Percentiles rank a stretch among this genome's conserved stretches.
phyloP scores from a whole-genome alignment of 495 filamentous ascomycete genomes.

The Penicillium desertorum region DNA sequence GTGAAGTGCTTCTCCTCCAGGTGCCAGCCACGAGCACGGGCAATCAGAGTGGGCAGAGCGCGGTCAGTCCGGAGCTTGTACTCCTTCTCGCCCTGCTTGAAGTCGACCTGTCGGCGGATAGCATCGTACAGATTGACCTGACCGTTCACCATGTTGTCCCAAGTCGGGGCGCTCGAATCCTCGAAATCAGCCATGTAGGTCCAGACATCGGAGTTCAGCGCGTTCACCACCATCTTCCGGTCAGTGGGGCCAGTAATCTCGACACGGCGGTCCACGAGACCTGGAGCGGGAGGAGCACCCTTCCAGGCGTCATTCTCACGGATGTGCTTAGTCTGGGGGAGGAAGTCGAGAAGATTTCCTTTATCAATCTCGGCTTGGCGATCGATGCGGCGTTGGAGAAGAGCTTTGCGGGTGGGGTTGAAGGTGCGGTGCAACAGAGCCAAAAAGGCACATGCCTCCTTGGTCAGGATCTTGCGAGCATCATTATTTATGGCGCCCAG shows the following conservation, averaged over 20 bases:
- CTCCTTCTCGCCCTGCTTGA: constrained; percentile 91
- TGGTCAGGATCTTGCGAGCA: constrained; percentile 86
- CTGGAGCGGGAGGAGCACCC: constrained; percentile 89
- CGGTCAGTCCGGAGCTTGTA: constrained; percentile 95
- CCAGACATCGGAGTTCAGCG: constrained; percentile 95
- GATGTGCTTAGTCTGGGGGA: constrained; percentile 94
- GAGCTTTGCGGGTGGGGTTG: constrained; percentile 83
- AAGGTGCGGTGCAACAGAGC: constrained; percentile 93
- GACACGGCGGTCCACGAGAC: constrained; percentile 90
- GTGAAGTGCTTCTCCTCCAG: constrained; percentile 98
- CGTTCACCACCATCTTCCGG: constrained; percentile 99
- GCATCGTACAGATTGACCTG: constrained; percentile 99
- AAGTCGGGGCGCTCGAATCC: constrained; percentile 95
- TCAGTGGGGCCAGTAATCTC: constrained; percentile 99
- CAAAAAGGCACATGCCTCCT: constrained; percentile 87
- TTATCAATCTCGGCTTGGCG: constrained; percentile 96
- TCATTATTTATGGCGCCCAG: constrained; percentile 73
- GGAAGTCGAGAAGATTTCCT: constrained; percentile 88
- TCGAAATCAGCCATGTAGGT: constrained; percentile 99
- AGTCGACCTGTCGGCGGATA: constrained; percentile 91
- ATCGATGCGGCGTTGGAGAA: constrained; percentile 79
- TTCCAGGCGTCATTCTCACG: constrained; percentile 93
- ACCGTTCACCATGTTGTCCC: constrained; percentile 99
- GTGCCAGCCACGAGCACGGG: constrained; percentile 89
- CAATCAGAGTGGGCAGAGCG: constrained; percentile 75